Conservation (phyloP, 2,329 filamentous ascomycete species). For the Bipolaris sorokiniana region DNA sequence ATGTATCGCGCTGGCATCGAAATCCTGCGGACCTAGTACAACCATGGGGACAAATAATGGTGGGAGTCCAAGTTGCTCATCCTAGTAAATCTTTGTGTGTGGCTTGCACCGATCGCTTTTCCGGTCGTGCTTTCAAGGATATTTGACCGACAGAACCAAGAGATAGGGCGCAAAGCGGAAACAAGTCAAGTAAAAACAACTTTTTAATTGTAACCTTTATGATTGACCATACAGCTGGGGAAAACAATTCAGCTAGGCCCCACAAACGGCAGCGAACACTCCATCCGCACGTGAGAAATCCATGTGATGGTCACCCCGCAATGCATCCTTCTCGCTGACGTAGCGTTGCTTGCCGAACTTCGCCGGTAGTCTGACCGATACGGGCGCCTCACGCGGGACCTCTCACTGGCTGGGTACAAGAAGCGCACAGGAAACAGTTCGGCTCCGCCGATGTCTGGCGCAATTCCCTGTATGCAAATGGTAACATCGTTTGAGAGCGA, state of each 20-base stretch:
- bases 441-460: slow-evolving; percentile 3
- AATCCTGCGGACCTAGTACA: background rate
- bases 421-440: background rate
- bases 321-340: slow-evolving; percentile 22
- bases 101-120: background rate
- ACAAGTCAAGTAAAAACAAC: background rate
- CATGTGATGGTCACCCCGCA: slow-evolving; percentile 25
- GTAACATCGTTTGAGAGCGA: slow-evolving; percentile 5
- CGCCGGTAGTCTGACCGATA: slow-evolving; percentile 28
- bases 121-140: background rate
- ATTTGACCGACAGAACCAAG: background rate
- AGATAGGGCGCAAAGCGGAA: background rate
- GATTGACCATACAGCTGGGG: background rate
- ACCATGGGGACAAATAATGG: background rate
- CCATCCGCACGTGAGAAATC: slow-evolving; percentile 8
- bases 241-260: background rate
- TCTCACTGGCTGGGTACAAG: slow-evolving; percentile 8
- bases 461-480: slow-evolving; percentile 1
- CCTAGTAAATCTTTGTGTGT: background rate
- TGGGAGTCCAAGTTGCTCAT: background rate
- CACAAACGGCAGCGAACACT: slow-evolving; percentile 3
- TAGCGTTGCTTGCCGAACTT: slow-evolving; percentile 30
- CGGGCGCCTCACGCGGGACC: slow-evolving; percentile 7
- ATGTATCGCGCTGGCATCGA: background rate
- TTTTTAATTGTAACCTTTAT: slow-evolving; percentile 1